Evolutionary conservation across 345 rosid genomes (phyloP), one percentile per base, ranked within the genome.

Genomic region (Populus euphratica): DNA sequence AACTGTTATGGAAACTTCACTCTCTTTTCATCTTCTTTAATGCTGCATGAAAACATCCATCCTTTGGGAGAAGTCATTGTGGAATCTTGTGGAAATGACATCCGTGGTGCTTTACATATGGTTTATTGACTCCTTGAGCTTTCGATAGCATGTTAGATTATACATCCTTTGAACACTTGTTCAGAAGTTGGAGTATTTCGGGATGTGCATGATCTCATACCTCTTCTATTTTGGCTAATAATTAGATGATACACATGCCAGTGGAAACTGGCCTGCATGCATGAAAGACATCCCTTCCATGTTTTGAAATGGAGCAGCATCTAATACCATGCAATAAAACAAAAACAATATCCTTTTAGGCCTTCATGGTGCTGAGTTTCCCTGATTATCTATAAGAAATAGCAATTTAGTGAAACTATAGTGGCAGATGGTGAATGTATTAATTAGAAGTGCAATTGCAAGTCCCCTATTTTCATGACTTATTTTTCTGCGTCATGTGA

Each of bases 401-500:
- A 66, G 66, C 54, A 35, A 29, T 38, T 73, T 41, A 68, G 25
- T 13, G 10, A 39, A 39, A 39, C 10, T 39, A 39, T 39, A 39
- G 43, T 50, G 20, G 21, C 2, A 18, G 16, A 43, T 59, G 47
- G 68, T 52, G 44, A 73, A 10, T 49, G 73, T 68, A 29, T 49
- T 41, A 11, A 33, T 63, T 50, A 31, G 29, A n/a, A 61, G 12
- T 6, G 12, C 72, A 21, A 11, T 14, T 66, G 35, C 33, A 50
- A 69, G 27, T 33, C 23, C 33, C 76, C 75, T 66, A 73, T 83
- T 79, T 74, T 74, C 33, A 17, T 17, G 20, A 43, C 23, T 35
- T 38, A 6, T 38, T 35, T 9, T 68, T 18, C 29, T 68, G 71
- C 20, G 39, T 44, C 62, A 33, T 76, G 33, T 47, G 78, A 63